These are phyloP conservation scores for Apiospora kogelbergensis DNA, from an alignment of 2,329 filamentous ascomycete genomes.

Conservation along the genomic window DNA sequence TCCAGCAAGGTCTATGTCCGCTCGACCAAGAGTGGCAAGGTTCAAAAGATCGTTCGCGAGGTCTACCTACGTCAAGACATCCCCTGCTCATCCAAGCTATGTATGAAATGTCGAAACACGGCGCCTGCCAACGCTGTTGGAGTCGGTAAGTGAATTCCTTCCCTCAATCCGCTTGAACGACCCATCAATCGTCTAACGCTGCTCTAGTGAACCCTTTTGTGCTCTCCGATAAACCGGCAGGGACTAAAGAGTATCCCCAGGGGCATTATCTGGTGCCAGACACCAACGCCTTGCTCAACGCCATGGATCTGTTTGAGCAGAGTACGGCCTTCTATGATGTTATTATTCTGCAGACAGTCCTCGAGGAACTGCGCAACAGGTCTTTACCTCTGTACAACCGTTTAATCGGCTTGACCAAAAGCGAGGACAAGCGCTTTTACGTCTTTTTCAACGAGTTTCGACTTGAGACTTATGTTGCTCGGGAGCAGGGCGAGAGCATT, in stretches of 20 bases:
- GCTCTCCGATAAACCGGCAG: slow-evolving; percentile 84
- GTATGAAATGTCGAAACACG: slow-evolving; percentile 69
- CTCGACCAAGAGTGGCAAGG: slow-evolving; percentile 92
- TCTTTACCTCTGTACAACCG: slow-evolving; percentile 95
- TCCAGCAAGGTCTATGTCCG: slow-evolving; percentile 95
- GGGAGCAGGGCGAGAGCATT: slow-evolving; percentile 78
- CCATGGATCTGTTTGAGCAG: slow-evolving; percentile 96
- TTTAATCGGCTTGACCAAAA: slow-evolving; percentile 85
- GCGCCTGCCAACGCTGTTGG: slow-evolving; percentile 80
- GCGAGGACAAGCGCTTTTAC: slow-evolving; percentile 95
- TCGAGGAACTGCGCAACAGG: slow-evolving; percentile 92
- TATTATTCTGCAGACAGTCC: slow-evolving; percentile 91
- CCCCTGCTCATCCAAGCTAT: slow-evolving; percentile 91
- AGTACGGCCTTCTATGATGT: slow-evolving; percentile 92
- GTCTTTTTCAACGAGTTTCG: slow-evolving; percentile 99
- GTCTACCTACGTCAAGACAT: slow-evolving; percentile 96
- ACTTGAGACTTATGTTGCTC: slow-evolving; percentile 80
- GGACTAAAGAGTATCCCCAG: slow-evolving; percentile 76
- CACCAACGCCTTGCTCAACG: slow-evolving; percentile 91
- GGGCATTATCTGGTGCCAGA: slow-evolving; percentile 96
- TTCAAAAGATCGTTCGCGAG: slow-evolving; percentile 97
- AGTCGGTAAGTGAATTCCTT: slow-evolving; percentile 58
- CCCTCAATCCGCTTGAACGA: neutral
- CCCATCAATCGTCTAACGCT: neutral
- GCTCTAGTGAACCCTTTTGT: slow-evolving; percentile 73